Conservation (phyloP, 805 yeast species). For the Danielia oregonensis region DNA sequence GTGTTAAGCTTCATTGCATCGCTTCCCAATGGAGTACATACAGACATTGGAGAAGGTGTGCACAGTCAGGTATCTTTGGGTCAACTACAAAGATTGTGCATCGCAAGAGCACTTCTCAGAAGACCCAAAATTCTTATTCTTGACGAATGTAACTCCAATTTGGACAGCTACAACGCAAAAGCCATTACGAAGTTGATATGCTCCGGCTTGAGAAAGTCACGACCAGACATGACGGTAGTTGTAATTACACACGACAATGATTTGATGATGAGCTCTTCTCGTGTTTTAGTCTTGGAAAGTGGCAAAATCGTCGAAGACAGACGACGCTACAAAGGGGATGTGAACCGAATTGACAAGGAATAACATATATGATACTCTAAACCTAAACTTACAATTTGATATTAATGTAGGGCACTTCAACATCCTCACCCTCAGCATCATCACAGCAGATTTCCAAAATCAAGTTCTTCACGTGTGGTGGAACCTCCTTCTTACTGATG, state of each 20-base stretch:
- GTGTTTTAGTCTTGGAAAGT: slow-evolving; percentile 43
- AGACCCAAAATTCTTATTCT: slow-evolving; percentile 63
- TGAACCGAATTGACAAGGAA: slow-evolving; percentile 9
- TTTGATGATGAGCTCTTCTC: slow-evolving; percentile 57
- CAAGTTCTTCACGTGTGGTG: slow-evolving; percentile 68
- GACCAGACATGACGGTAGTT: slow-evolving; percentile 38
- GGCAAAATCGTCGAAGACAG: slow-evolving; percentile 52
- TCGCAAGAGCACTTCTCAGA: slow-evolving; percentile 76
- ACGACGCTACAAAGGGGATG: slow-evolving; percentile 25
- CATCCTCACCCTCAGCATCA: slow-evolving; percentile 90
- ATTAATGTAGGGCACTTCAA: slow-evolving; percentile 85
- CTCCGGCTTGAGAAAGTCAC: slow-evolving; percentile 16
- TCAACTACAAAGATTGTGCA: slow-evolving; percentile 79
- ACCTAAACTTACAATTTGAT: slow-evolving; percentile 43
- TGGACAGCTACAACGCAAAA: slow-evolving; percentile 62
- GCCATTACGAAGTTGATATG: slow-evolving; percentile 49
- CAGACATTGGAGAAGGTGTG: slow-evolving; percentile 51
- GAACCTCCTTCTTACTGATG: slow-evolving; percentile 82
- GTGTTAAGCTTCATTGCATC: slow-evolving; percentile 51
- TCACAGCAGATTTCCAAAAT: slow-evolving; percentile 91
- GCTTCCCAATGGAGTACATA: slow-evolving; percentile 56
- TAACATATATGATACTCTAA: no score
- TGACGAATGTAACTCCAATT: slow-evolving; percentile 88
- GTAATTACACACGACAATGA: slow-evolving; percentile 73
- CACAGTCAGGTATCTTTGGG: slow-evolving; percentile 73